Base-by-base conservation (phyloP, 208 protist genomes). In the Trypanosomatidae sp. region DNA sequence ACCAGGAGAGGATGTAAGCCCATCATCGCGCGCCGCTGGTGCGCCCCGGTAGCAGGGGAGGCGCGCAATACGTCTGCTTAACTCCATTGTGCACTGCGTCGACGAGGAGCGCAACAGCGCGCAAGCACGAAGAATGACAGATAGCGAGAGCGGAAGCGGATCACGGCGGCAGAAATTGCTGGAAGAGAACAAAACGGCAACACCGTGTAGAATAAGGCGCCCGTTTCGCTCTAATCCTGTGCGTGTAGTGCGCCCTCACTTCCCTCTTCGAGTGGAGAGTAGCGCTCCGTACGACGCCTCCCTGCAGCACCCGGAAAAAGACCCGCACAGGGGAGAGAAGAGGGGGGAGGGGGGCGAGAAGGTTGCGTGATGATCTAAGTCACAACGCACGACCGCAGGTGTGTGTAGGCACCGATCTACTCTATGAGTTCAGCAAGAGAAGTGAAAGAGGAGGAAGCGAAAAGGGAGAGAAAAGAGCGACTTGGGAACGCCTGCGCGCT, bases 11-110 rank as follows among this genome's bases (percentile, higher is more conserved):
- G 25, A n/a, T n/a, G 12, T 68, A 25, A 68, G 25, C 28, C 10
- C 62, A 68, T 68, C 62, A 25, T 28, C 62, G 44, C 44, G 62
- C 62, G 62, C 28, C 0, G 41, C 43, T 36, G 39, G 28, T 25
- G 13, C 28, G n/a, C 62, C 62, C 25, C 62, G 62, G 7, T 41
- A 1, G 8, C 25, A 43, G 28, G 41, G n/a, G 62, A 52, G 39
- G 33, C 49, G 66, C 41, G 59, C 28, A 72, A 62, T 44, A 64
- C 30, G 33, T 47, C 49, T 12, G 60, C 25, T 50, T 56, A 30
- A 68, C 65, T 44, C n/a, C 98, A 77, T 99, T 98, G 72, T 95
- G 77, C 41, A 98, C 91, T 62, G 86, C 79, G 25, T 89, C 83
- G 17, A 99, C 89, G 56, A 91, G 90, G 71, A 99, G 97, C 49